Evolutionary conservation across 2,329 filamentous ascomycete species (phyloP), one percentile per base, ranked within the genome.

Genomic region (Canariomyces notabilis): DNA sequence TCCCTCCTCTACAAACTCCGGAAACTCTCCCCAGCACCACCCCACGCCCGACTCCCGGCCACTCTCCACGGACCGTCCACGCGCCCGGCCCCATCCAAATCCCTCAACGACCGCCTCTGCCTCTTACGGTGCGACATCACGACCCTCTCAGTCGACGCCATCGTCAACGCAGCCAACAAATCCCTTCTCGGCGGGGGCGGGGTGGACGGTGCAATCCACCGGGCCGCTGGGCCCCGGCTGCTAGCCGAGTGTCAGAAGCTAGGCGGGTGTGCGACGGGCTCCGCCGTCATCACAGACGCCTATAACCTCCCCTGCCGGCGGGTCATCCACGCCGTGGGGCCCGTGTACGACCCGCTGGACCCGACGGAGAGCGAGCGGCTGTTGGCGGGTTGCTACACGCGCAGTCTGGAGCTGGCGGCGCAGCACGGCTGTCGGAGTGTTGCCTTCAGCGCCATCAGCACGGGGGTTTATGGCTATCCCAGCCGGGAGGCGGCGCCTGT

Each of bases 291-390:
- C 59, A 96, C 93, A 0, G 64, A 70, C 29, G 91, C 82, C 7
- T 89, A 93, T 65, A 59, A 79, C 0, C 71, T 97, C 19, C 89
- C 89, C 0, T 85, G 82, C 59, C 75, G 78, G 48, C 82, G 86
- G 54, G 78, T 97, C 56, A 94, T 97, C 45, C 93, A 97, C 65
- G 81, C 93, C 15, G 91, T 96, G 3, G 93, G 93, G 0, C 93
- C 93, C 0, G 67, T 94, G 22, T 96, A 90, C 65, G 56, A 69
- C 42, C 56, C 57, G 0, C 59, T 64, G 3, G 61, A 71, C 15
- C 60, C 61, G 11, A 57, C 70, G 16, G 64, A 60, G 9, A 71
- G 72, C 43, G 62, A 75, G 68, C 48, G 66, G 61, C 54, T 85
- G 35, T 67, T 85, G 19, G 61, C 63, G 14, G 66, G 68, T 40